Evolutionary conservation across 768 basidiomycete genomes (phyloP), one percentile per base, ranked within the genome.

Genomic region (Favolaschia claudopus): DNA sequence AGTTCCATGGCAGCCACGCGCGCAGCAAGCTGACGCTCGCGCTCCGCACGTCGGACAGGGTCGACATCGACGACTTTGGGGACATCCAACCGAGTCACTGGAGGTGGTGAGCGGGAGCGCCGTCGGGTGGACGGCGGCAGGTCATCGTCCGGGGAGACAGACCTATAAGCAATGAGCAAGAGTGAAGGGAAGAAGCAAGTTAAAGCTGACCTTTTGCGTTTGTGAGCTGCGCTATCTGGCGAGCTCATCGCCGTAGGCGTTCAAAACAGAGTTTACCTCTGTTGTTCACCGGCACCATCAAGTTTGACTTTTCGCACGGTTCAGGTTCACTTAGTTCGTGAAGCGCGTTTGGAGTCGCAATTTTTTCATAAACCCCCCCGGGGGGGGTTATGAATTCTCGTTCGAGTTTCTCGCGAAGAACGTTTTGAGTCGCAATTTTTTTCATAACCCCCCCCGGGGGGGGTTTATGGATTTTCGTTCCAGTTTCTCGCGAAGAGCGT

Each of bases 1-100:
- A 93, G 83, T 64, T 91, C 89, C 67, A 83, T 82, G 3, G 87
- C 87, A 8, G 88, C 88, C 40, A 87, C 79, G 48, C 87, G 83
- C 25, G 88, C 84, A 1, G 91, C 89, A 32, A 91, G 83, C 70
- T 93, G 91, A 40, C 87, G 83, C 70, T 95, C 92, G 40, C 94
- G 87, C 68, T 94, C 86, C 0, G 87, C 85, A 24, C 85, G 81
- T 32, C 93, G 87, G 8, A 84, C 77, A 14, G 92, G 93, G 71
- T 95, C 93, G 17, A 84, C 87, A 72, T 95, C 94, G 24, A 71
- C 73, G 14, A 93, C 84, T 68, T 68, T 74, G 19, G 70, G 70
- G 54, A 74, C 67, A 38, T 76, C 63, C 55, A 74, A 55, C 19
- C 61, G 49, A 46, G 68, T 59, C 44, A 61, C 62, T 42, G 68